These are phyloP conservation scores for Corylus avellana DNA, from an alignment of 306 rosid genomes.

Conservation along the genomic window DNA sequence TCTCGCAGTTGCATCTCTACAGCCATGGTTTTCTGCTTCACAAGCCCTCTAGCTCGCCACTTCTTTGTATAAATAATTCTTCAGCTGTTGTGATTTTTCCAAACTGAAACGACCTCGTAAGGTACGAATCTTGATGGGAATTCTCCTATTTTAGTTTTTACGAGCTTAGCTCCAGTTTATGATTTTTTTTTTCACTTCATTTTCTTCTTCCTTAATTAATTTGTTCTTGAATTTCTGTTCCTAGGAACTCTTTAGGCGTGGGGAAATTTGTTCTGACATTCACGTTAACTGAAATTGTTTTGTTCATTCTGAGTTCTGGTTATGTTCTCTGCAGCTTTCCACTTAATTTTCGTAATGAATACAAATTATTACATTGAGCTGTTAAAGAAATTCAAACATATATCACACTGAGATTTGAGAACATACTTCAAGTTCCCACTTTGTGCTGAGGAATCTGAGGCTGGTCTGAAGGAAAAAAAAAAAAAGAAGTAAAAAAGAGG, in stretches of 20 bases:
- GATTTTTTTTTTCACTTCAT: not conserved
- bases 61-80: not conserved
- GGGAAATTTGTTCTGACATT: not conserved
- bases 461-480: too few species aligned
- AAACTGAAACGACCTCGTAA: not conserved
- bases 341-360: not conserved
- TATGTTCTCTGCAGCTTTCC: not conserved
- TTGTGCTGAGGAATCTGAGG: too few species aligned
- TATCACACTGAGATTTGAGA: too few species aligned
- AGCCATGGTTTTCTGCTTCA: conserved; percentile 7
- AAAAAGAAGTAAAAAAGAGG: too few species aligned
- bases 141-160: not conserved
- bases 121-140: not conserved
- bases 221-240: not conserved
- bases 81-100: not conserved
- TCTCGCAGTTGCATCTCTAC: conserved; percentile 29
- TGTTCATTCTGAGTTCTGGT: not conserved
- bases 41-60: not conserved
- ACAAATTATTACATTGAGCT: not conserved
- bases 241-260: not conserved
- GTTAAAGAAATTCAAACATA: too few species aligned
- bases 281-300: not conserved
- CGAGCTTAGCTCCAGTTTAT: not conserved
- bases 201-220: too few species aligned
- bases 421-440: too few species aligned